phyloP scores from a whole-genome alignment of 495 filamentous ascomycete species.

The Xylaria curta region DNA sequence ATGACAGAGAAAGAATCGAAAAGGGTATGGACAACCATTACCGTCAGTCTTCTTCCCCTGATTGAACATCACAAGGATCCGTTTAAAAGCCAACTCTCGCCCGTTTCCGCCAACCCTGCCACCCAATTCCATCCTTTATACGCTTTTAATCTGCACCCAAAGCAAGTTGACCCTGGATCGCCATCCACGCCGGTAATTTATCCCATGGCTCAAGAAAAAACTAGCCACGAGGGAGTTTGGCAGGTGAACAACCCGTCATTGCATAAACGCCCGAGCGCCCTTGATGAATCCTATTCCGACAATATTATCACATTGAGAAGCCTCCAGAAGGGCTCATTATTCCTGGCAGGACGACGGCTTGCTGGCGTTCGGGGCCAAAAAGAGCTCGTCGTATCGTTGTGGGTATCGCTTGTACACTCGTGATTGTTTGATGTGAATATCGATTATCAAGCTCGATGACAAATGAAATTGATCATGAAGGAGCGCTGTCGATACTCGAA shows the following conservation, averaged over 20 bases:
- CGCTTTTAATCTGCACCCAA: conserved; percentile 26
- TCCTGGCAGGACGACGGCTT: conserved; percentile 12
- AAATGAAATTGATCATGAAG: conserved; percentile 26
- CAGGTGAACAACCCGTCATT: conserved; percentile 19
- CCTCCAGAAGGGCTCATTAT: conserved; percentile 2
- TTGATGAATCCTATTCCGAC: conserved; percentile 14
- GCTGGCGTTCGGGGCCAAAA: background rate
- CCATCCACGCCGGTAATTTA: background rate
- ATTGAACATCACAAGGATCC: conserved; percentile 6
- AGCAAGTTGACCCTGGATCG: conserved; percentile 9
- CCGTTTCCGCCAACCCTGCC: background rate
- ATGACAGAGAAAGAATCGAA: conserved; percentile 21
- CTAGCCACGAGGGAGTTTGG: conserved; percentile 3
- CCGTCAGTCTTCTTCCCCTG: conserved; percentile 13
- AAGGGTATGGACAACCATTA: conserved; percentile 17
- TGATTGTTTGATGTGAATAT: conserved; percentile 19
- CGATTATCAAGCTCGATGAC: conserved; percentile 20
- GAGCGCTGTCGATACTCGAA: conserved; percentile 14
- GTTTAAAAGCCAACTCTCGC: conserved; percentile 17
- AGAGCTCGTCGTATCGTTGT: background rate
- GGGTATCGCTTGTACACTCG: conserved; percentile 27
- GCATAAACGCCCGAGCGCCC: conserved; percentile 16
- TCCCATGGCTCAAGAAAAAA: background rate
- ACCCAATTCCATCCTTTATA: conserved; percentile 23
- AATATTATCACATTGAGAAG: conserved; percentile 17